Base-by-base conservation (phyloP, 129 eudicot genomes). In the Saussurea involucrata region DNA sequence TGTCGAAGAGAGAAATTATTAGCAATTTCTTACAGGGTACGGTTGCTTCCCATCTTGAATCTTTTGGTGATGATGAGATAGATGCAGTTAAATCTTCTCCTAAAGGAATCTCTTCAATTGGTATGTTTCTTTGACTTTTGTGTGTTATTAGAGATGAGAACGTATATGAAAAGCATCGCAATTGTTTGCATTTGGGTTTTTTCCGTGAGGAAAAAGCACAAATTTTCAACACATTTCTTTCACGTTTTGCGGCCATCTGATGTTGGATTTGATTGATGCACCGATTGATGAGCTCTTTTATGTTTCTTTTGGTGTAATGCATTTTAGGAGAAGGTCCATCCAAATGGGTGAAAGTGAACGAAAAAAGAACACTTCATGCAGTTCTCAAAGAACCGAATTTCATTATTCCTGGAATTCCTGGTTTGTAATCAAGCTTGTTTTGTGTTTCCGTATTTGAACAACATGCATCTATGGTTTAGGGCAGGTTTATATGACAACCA, bases 371-470 rank as follows among this genome's bases (percentile, higher is more conserved):
- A 20, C 97, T 95, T 40, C 82, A 86, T 75, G 88, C 89, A 53
- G 86, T 90, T 82, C 84, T 92, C 53, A 86, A 81, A 84, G 97
- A 86, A 68, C 86, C 89, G 3, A 86, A 88, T 66, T 20, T 74
- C 53, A 24, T 95, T 42, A 84, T 86, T 75, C 94, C 96, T 25
- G 96, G 90, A 53, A 88, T 95, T 82, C 99, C 99, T 36, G 99
- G 99, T 92, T 83, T 73, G 88, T 72, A 33, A n/a, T 21, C 24
- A 4, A 46, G 29, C 40, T 27, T 11, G 7, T 42, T n/a, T 6
- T 66, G 20, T 18, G 3, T 63, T 76, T 70, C 55, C 5, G 24
- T 57, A 55, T 53, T 15, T 29, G 12, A 81, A 44, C 36, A 12
- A 20, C 37, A 44, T 71, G 9, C 6, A 40, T 68, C 8, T 55